Evolutionary conservation across 768 basidiomycete genomes (phyloP), one percentile per base, ranked within the genome.

Genomic region (Pilatotrama ljubarskyi): DNA sequence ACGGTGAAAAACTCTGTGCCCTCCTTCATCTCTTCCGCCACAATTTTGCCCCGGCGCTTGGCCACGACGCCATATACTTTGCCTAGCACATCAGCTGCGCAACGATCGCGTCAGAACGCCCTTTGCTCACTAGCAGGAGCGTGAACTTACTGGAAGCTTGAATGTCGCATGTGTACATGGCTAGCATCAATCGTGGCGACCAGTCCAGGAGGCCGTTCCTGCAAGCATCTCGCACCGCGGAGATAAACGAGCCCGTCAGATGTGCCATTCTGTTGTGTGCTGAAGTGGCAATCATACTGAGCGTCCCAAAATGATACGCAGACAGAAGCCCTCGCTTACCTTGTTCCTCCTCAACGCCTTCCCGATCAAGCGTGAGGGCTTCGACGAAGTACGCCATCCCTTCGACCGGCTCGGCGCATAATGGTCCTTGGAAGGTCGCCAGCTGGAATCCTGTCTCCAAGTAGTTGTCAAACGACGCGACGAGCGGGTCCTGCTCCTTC

Each of bases 91-190:
- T 99, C 97, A 70, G 93, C 95, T 95, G 68, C 25, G 46, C 40
- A 25, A 20, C 29, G 52, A 46, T 13, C 5, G 59, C n/a, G 57
- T 47, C 47, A 38, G 67, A 20, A 70, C 54, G 43, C 46, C 51
- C 41, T 43, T n/a, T 13, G 51, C 51, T 48, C 29, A 32, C 29
- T n/a, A n/a, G 10, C 29, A 38, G 62, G 25, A 57, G 35, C 36
- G 38, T 43, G 32, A 14, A 80, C 92, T 70, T 71, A 98, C 95
- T 93, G 15, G 96, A 95, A 1, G 95, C 93, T 75, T 98, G 97
- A 54, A 99, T 98, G 69, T 98, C 95, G 73, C 96, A 99, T 13
- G 90, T 88, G 73, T 99, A 99, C 94, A 98, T 98, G 0, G 97
- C 97, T 65, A 99, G 78, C 86, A 95, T 92, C 65, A 99, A 81